Evolutionary conservation across 163 green algal species (phyloP), one percentile per base, ranked within the genome.

Genomic region (Scenedesmus sp.): DNA sequence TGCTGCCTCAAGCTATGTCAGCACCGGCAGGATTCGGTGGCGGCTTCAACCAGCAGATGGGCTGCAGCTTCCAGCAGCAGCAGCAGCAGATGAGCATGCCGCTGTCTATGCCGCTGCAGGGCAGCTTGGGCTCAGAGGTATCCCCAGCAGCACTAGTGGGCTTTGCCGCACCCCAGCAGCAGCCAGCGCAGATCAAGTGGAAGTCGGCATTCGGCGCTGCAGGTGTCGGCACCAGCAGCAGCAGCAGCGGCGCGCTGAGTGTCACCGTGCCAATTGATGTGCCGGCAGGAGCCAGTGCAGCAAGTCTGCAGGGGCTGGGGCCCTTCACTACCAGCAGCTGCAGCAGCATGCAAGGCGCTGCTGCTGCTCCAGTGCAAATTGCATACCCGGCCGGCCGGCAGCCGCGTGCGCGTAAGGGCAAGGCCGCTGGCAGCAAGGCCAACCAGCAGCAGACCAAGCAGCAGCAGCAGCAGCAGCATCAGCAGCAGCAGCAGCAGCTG

Each of bases 401-500:
- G 46, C 34, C 77, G 6, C 70, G 70, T 5, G 70, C 70, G 2
- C 70, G 70, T 23, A 79, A 79, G 70, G 70, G 70, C 70, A 79
- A 79, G 70, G 70, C 10, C 0, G 10, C 70, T 3, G 70, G 70
- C 70, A 16, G 23, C 23, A 79, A 79, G 70, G 70, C 23, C 7
- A 10, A 23, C 23, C 70, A 79, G 77, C 73, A 73, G 62, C 73
- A 54, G 23, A 16, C n/a, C 26, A 52, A 82, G 23, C 16, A 82
- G 73, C 74, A 84, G 55, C 23, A 70, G 26, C 60, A 60, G 20
- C 4, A 0, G n/a, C 34, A 13, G 3, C 9, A 59, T 12, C 60
- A 60, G 12, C 84, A 89, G 84, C 84, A 89, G 57, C 85, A 82
- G 62, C 62, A 89, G 85, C 66, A 82, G 15, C 62, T 60, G 64